phyloP scores from a whole-genome alignment of 192 early-diverging fungal genomes.

The Coemansia sp. region DNA sequence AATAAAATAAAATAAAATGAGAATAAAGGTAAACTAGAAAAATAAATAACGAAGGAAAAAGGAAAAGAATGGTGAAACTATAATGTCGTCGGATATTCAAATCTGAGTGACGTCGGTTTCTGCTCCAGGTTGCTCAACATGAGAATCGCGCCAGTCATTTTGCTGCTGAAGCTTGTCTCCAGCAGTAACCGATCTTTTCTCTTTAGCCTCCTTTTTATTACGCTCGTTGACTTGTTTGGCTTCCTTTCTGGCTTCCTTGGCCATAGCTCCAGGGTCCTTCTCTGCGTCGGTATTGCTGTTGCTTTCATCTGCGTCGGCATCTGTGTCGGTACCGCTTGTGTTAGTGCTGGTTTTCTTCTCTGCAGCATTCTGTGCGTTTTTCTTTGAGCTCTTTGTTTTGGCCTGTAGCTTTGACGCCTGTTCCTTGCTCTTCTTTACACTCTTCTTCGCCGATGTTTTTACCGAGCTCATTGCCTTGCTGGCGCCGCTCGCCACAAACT shows the following conservation, averaged over 20 bases:
- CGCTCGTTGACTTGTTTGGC: background rate
- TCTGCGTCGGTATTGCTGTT: background rate
- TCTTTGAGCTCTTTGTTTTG: constrained; percentile 14
- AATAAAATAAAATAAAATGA: background rate
- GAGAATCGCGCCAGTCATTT: constrained; percentile 21
- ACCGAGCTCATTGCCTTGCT: constrained; percentile 29
- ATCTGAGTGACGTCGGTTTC: background rate
- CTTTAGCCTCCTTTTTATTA: constrained; percentile 3
- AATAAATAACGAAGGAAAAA: background rate
- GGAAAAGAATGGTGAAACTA: background rate
- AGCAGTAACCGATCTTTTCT: background rate
- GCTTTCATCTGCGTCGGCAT: background rate
- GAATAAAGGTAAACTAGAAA: background rate
- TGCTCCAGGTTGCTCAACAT: constrained; percentile 13
- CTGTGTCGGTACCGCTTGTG: background rate
- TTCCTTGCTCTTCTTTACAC: constrained; percentile 30
- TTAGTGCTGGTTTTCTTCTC: background rate
- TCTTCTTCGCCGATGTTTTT: constrained; percentile 23
- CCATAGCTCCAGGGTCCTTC: background rate
- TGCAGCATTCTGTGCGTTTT: background rate
- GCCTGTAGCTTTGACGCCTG: constrained; percentile 9
- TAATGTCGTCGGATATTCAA: background rate
- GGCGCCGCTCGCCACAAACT: constrained; percentile 12
- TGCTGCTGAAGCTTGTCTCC: constrained; percentile 28
- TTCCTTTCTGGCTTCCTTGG: background rate